Conservation (phyloP, 768 basidiomycete genomes). For the Austroboletus eburneus region DNA sequence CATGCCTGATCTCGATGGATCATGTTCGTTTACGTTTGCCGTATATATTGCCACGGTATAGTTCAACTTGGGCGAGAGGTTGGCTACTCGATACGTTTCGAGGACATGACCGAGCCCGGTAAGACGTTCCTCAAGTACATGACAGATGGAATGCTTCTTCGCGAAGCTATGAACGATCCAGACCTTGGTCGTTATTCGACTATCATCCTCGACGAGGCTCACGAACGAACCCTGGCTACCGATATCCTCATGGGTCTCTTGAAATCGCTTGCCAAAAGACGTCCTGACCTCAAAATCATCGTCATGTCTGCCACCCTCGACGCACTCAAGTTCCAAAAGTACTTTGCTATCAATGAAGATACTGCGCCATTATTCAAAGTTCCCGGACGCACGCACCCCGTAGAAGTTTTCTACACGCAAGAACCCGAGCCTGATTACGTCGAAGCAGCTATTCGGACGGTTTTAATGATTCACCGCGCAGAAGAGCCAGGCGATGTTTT, state of each 20-base stretch:
- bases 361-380: slow-evolving; percentile 83
- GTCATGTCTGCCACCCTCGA: slow-evolving; percentile 99
- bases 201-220: slow-evolving; percentile 97
- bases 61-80: slow-evolving; percentile 93
- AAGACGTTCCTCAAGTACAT: slow-evolving; percentile 98
- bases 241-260: slow-evolving; percentile 98
- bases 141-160: slow-evolving; percentile 99
- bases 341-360: slow-evolving; percentile 56
- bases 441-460: slow-evolving; percentile 93
- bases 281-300: slow-evolving; percentile 91
- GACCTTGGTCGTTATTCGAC: slow-evolving; percentile 87
- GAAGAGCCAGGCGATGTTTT: slow-evolving; percentile 92
- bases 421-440: slow-evolving; percentile 95
- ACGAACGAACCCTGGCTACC: slow-evolving; percentile 95
- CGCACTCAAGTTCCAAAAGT: slow-evolving; percentile 94
- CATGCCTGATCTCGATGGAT: not conserved
- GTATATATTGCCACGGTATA: slow-evolving; percentile 27
- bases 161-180: slow-evolving; percentile 97
- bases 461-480: slow-evolving; percentile 94
- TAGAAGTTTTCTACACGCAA: slow-evolving; percentile 92
- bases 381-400: slow-evolving; percentile 90
- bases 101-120: slow-evolving; percentile 78
- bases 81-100: slow-evolving; percentile 97
- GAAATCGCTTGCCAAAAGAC: slow-evolving; percentile 75
- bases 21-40: slow-evolving; percentile 6